Percentiles rank a stretch among this genome's conserved stretches.
Conservation (phyloP, 768 basidiomycete species). For the Calocera viscosa region DNA sequence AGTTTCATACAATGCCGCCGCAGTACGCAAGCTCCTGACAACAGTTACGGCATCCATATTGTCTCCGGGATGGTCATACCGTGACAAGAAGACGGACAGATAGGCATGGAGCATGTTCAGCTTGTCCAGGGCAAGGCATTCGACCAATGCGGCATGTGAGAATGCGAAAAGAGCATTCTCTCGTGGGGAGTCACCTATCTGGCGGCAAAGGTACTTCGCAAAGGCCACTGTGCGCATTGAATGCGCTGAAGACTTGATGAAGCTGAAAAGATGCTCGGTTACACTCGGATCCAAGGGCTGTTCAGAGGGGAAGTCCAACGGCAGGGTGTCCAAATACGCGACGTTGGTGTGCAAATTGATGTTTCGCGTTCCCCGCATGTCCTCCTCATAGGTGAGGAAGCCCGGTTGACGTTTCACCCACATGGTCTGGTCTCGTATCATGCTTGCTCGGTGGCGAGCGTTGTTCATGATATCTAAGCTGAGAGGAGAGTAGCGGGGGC, state of each 20-base stretch:
- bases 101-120: slow-evolving; percentile 63
- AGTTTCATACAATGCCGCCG: slow-evolving; percentile 64
- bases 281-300: slow-evolving; percentile 54
- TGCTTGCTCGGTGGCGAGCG: slow-evolving; percentile 50
- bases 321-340: slow-evolving; percentile 70
- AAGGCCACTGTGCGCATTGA: slow-evolving; percentile 68
- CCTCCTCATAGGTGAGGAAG: slow-evolving; percentile 85
- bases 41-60: slow-evolving; percentile 47
- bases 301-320: slow-evolving; percentile 70
- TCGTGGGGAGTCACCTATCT: slow-evolving; percentile 35
- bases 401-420: slow-evolving; percentile 88
- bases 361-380: slow-evolving; percentile 85
- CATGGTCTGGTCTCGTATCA: slow-evolving; percentile 68
- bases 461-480: slow-evolving; percentile 63
- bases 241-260: slow-evolving; percentile 79
- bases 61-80: slow-evolving; percentile 46
- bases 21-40: slow-evolving; percentile 62
- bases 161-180: slow-evolving; percentile 50
- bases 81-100: slow-evolving; percentile 55
- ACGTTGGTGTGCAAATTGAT: slow-evolving; percentile 80
- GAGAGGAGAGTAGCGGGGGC: slow-evolving; percentile 91
- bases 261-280: slow-evolving; percentile 63
- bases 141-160: slow-evolving; percentile 63
- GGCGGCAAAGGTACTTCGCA: slow-evolving; percentile 60
- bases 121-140: slow-evolving; percentile 87